phyloP scores from a whole-genome alignment of 2,329 filamentous ascomycete genomes.

The Aspergillaceae sp. region DNA sequence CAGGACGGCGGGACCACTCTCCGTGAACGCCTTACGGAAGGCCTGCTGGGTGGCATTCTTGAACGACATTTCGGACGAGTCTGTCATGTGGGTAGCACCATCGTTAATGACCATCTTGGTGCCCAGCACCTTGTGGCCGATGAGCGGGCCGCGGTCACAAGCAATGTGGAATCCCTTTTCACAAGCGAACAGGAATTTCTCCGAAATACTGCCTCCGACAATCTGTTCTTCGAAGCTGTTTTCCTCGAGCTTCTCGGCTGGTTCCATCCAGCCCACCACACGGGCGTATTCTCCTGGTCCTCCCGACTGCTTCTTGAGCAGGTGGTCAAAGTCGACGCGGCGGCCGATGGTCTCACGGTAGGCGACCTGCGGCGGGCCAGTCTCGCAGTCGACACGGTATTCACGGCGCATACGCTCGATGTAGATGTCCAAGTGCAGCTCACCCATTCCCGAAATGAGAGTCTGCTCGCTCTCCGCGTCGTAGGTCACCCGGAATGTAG shows the following conservation, averaged over 20 bases:
- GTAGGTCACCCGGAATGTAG: conserved; percentile 90
- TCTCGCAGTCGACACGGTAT: conserved; percentile 91
- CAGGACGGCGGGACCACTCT: conserved; percentile 72
- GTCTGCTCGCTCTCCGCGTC: conserved; percentile 91
- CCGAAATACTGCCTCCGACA: conserved; percentile 79
- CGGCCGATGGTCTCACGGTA: conserved; percentile 89
- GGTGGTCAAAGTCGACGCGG: conserved; percentile 77
- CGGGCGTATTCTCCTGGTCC: conserved; percentile 93
- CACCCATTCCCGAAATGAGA: conserved; percentile 97
- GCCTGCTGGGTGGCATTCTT: conserved; percentile 90
- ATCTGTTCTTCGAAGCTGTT: conserved; percentile 85
- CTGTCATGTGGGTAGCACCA: conserved; percentile 92
- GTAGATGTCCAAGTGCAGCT: conserved; percentile 94
- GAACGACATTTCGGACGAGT: conserved; percentile 96
- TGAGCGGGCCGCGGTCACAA: conserved; percentile 77
- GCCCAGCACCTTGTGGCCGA: conserved; percentile 89
- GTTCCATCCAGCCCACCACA: conserved; percentile 86
- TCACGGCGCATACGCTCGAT: conserved; percentile 93
- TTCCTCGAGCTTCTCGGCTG: conserved; percentile 60
- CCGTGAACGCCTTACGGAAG: conserved; percentile 85
- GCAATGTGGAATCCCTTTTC: conserved; percentile 85
- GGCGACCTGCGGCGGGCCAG: conserved; percentile 92
- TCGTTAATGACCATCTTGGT: conserved; percentile 89
- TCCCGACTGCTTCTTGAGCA: conserved; percentile 90
- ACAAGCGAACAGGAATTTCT: conserved; percentile 92